Base-by-base conservation (phyloP, 305 asterid species). In the Fraxinus velutina region DNA sequence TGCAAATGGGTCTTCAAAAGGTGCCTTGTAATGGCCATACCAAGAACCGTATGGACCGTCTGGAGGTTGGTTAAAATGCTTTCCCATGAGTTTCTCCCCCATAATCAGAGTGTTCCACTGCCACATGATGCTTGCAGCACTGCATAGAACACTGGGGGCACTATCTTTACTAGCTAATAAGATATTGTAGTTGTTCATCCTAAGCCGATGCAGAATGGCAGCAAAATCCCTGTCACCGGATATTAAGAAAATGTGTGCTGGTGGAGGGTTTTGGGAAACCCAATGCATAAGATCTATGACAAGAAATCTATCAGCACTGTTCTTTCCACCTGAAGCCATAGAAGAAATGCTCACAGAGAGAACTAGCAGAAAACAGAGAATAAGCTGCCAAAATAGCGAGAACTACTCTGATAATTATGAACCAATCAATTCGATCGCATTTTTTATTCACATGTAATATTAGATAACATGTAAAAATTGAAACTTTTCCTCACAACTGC, bases 111-210 rank as follows among this genome's bases (percentile, higher is more conserved):
- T 82, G 80, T 88, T 89, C 99, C 99, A 96, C 19, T 87, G 95
- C 99, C 99, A 96, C 98, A 93, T 92, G 74, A 94, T 87, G 86
- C 97, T 94, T 64, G 99, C 98, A 71, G 99, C 96, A 90, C 97
- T 89, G 88, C 93, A 89, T 22, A 96, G 90, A 36, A 92, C 96
- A 75, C 86, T 84, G 3, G 99, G 93, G 42, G 92, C 91, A 57
- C 75, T 78, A 44, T 89, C 94, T 1, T 88, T 86, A 86, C 94
- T 88, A 60, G 98, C 95, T 37, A 96, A 92, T 85, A 96, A 89
- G 77, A 96, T 92, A 77, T 96, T 96, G 85, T 94, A 94, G 80
- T 96, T 96, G 88, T 86, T 90, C 98, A 92, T 94, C 88, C 98
- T 92, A 72, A 96, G 86, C 44, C 94, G 91, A 73, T 96, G 98